These are phyloP conservation scores for Lablab purpureus DNA, from an alignment of 306 rosid species.

Conservation along the genomic window DNA sequence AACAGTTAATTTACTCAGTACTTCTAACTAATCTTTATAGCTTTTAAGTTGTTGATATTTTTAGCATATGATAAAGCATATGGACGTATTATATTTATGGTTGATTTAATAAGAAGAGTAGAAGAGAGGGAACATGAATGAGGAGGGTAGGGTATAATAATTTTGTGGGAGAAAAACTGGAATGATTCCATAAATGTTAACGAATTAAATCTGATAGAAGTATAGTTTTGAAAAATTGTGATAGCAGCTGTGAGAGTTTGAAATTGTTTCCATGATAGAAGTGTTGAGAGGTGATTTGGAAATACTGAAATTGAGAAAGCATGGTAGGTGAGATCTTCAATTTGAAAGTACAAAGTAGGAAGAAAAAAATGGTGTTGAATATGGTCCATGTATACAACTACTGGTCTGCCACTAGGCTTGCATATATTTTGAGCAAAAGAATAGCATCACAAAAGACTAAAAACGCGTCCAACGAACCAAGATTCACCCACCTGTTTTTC, in stretches of 20 bases:
- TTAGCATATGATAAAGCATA: no score
- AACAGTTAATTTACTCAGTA: no score
- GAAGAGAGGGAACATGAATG: neutral
- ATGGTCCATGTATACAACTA: conserved; percentile 25
- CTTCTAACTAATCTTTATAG: no score
- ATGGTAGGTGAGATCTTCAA: conserved; percentile 40
- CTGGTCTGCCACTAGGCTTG: conserved; percentile 39
- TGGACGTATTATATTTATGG: no score
- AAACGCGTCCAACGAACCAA: conserved; percentile 18
- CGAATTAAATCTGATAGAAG: conserved; percentile 2
- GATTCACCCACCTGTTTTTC: neutral
- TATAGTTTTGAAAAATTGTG: neutral
- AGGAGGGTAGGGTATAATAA: neutral
- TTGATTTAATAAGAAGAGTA: neutral
- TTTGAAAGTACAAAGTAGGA: conserved; percentile 9
- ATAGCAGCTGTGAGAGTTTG: conserved; percentile 9
- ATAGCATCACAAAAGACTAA: neutral
- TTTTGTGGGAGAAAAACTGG: neutral
- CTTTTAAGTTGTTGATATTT: no score
- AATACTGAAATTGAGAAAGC: conserved; percentile 10
- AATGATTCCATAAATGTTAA: neutral
- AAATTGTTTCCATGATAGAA: neutral
- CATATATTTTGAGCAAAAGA: conserved; percentile 6
- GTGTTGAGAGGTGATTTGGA: neutral
- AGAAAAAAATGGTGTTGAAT: neutral